Base-by-base conservation (phyloP, 2,329 filamentous ascomycete genomes). In the Ophiostoma sp. region DNA sequence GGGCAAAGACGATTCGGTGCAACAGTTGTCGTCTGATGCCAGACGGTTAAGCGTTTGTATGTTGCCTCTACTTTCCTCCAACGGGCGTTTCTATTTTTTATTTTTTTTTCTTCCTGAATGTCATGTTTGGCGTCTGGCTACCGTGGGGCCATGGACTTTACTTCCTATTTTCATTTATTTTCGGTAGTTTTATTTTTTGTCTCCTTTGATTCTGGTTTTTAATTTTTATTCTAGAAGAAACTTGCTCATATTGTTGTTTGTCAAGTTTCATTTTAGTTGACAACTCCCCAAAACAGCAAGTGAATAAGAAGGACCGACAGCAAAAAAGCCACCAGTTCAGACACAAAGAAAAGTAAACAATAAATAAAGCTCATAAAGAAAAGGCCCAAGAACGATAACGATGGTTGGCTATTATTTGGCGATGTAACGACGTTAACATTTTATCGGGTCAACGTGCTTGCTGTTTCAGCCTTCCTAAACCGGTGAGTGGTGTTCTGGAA, bases 401-500 rank as follows among this genome's bases (percentile, higher is more conserved):
- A 28, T 11, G 36, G 8, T 17, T 45, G 36, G 39, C n/a, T 42
- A 45, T 25, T 63, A n/a, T 42, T 64, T 42, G 59, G 59, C 59
- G 33, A 64, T 64, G 59, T 64, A 64, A 64, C 59, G n/a, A 64
- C n/a, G n/a, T 64, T 64, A 25, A 64, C 28, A 39, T 15, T 48
- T 48, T 15, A 45, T 45, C 12, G 39, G 3, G 39, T 15, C 11
- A 11, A 3, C 8, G 28, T n/a, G 36, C 42, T 64, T 22, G 25
- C 19, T 22, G 36, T 45, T 66, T 28, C 36, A 45, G 61, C 61
- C 61, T 66, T 45, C 36, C 61, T 66, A 28, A 66, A 45, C 36
- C 36, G 61, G 61, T 45, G 61, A 45, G 15, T 19, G 61, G 36
- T 45, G n/a, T 66, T 66, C 61, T 45, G 22, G 36, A 28, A 28